Conservation (phyloP, 768 basidiomycete species). For the Rhizopogon roseolus region DNA sequence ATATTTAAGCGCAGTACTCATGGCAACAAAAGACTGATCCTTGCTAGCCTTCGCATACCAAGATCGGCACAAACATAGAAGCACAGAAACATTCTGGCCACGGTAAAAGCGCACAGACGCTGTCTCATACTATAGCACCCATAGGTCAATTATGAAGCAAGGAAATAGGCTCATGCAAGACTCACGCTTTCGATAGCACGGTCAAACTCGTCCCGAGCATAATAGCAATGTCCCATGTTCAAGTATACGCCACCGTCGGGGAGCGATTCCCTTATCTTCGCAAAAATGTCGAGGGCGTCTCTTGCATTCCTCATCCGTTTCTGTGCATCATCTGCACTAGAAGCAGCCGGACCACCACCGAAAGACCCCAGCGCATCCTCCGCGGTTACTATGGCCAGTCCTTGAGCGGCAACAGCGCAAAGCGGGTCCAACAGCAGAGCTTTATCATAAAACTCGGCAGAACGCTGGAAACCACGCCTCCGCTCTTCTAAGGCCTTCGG, state of each 20-base stretch:
- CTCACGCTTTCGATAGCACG: conserved; percentile 92
- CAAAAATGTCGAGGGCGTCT: conserved; percentile 86
- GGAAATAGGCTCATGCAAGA: conserved; percentile 5
- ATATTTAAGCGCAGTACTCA: conserved; percentile 81
- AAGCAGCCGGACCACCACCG: conserved; percentile 45
- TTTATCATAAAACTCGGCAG: conserved; percentile 91
- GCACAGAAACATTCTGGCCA: conserved; percentile 66
- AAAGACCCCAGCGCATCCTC: conserved; percentile 82
- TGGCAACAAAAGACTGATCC: conserved; percentile 76
- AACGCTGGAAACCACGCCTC: conserved; percentile 68
- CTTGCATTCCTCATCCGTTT: conserved; percentile 69
- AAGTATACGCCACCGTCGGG: conserved; percentile 83
- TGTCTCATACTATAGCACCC: conserved; percentile 72
- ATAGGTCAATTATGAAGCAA: not conserved
- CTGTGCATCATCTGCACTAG: conserved; percentile 58
- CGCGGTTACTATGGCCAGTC: conserved; percentile 88
- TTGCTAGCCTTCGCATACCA: conserved; percentile 95
- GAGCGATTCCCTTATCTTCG: conserved; percentile 84
- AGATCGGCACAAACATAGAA: conserved; percentile 85
- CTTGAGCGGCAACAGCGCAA: conserved; percentile 93
- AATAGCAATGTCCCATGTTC: conserved; percentile 97
- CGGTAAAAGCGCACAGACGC: conserved; percentile 77
- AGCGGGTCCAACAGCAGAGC: conserved; percentile 78
- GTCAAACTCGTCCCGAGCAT: conserved; percentile 89
- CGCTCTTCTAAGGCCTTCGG: conserved; percentile 55